phyloP scores from a whole-genome alignment of 345 rosid genomes.

The Eucalyptus erythrocorys region DNA sequence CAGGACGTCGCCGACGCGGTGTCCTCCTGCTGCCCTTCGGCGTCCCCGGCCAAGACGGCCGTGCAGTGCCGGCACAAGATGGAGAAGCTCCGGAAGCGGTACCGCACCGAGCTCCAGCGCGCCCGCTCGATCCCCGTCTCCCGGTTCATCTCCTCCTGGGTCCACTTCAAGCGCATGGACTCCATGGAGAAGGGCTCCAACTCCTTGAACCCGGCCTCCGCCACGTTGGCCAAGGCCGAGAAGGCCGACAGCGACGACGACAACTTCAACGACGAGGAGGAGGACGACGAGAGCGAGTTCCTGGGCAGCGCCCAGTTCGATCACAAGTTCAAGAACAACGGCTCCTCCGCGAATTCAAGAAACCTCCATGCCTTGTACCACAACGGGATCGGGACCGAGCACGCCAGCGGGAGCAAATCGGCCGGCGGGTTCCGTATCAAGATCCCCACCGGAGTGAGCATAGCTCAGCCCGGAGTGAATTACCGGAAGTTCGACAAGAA shows the following conservation, averaged over 20 bases:
- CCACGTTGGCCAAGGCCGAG: background rate
- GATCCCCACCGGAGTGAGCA: conserved; percentile 78
- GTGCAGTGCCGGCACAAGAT: conserved; percentile 98
- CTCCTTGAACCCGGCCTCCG: background rate
- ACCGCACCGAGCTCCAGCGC: conserved; percentile 82
- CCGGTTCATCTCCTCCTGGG: conserved; percentile 78
- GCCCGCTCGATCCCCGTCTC: conserved; percentile 78
- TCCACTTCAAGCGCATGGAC: conserved; percentile 77
- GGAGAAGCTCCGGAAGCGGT: conserved; percentile 94
- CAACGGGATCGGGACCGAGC: conserved; percentile 43
- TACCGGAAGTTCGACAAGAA: conserved; percentile 36
- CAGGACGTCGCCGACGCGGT: conserved; percentile 84
- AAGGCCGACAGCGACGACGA: conserved; percentile 19
- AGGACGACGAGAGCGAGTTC: conserved; percentile 25
- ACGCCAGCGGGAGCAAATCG: conserved; percentile 10
- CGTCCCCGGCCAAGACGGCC: conserved; percentile 57
- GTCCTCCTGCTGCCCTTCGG: conserved; percentile 42
- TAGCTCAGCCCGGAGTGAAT: conserved; percentile 55
- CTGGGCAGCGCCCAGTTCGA: conserved; percentile 6
- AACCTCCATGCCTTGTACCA: conserved; percentile 43
- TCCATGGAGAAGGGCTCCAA: conserved; percentile 72
- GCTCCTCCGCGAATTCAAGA: conserved; percentile 25
- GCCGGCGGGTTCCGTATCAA: conserved; percentile 51
- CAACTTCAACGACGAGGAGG: conserved; percentile 11
- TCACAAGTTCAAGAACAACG: background rate